A percentile compares a stretch with the other conserved stretches of the same genome.
Conservation (phyloP, 352 stramenopile genomes). For the Globisporangium nagaii region DNA sequence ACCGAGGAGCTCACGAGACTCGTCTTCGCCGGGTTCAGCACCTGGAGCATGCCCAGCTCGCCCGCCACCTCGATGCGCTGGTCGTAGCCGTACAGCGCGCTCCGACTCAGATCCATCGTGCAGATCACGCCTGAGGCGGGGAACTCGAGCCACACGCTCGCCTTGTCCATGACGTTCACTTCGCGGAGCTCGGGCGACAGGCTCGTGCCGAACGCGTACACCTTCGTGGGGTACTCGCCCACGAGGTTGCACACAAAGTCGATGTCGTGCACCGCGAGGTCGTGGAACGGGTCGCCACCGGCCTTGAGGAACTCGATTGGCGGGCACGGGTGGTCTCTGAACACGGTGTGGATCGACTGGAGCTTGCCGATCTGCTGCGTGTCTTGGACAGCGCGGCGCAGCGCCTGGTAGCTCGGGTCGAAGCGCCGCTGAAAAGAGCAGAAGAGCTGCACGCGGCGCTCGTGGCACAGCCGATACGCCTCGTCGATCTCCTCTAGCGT, state of each 20-base stretch:
- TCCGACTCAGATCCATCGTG: slow-evolving; percentile 85
- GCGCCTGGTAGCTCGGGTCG: slow-evolving; percentile 80
- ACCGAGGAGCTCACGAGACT: slow-evolving; percentile 43
- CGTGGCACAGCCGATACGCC: slow-evolving; percentile 44
- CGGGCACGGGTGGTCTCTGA: slow-evolving; percentile 88
- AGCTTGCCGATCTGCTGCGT: slow-evolving; percentile 50
- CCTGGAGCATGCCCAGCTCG: slow-evolving; percentile 63
- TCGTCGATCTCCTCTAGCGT: slow-evolving; percentile 55
- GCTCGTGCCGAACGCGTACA: slow-evolving; percentile 83
- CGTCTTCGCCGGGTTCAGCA: slow-evolving; percentile 67
- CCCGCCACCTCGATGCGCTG: slow-evolving; percentile 89
- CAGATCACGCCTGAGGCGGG: slow-evolving; percentile 65
- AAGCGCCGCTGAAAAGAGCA: slow-evolving; percentile 92
- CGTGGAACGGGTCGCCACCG: slow-evolving; percentile 87
- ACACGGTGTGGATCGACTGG: slow-evolving; percentile 83
- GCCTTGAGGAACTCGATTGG: slow-evolving; percentile 85
- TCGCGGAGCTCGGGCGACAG: slow-evolving; percentile 58
- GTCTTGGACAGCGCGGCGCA: slow-evolving; percentile 40
- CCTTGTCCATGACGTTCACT: slow-evolving; percentile 78
- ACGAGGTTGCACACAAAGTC: slow-evolving; percentile 86
- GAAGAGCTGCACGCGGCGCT: slow-evolving; percentile 60
- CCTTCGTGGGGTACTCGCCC: slow-evolving; percentile 64
- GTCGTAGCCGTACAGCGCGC: slow-evolving; percentile 89
- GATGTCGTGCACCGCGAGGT: slow-evolving; percentile 90
- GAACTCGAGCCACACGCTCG: slow-evolving; percentile 79